Percentiles rank a stretch among this genome's conserved stretches.
phyloP scores from a whole-genome alignment of 1,284 basidiomycete species.

The Cutaneotrichosporon curvatum region DNA sequence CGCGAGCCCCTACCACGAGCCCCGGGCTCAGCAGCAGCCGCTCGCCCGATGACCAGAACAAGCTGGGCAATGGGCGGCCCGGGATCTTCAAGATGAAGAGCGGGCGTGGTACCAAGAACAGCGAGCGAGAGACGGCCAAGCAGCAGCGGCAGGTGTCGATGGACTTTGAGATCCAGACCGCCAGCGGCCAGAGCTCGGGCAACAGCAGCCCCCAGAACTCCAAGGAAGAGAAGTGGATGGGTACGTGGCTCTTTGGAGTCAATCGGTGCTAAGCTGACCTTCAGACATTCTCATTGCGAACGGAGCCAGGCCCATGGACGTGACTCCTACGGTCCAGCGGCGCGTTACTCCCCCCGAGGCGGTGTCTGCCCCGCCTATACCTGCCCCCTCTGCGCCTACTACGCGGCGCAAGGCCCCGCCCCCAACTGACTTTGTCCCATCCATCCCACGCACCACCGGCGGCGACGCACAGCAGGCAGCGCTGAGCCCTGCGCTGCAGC shows the following conservation, averaged over 20 bases:
- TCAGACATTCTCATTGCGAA: conserved; percentile 74
- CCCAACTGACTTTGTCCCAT: no score
- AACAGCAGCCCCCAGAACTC: conserved; percentile 43
- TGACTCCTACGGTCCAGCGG: neutral
- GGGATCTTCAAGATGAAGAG: conserved; percentile 28
- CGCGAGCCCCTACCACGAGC: conserved; percentile 42
- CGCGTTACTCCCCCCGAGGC: neutral
- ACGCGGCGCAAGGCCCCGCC: no score
- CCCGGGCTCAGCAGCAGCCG: neutral
- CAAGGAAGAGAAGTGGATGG: conserved; percentile 42
- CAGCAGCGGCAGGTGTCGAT: conserved; percentile 44
- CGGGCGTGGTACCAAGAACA: conserved; percentile 26
- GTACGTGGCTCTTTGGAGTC: conserved; percentile 18
- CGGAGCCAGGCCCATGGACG: conserved; percentile 54
- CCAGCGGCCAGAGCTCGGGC: conserved; percentile 33
- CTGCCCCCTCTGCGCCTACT: no score
- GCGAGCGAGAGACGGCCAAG: conserved; percentile 33
- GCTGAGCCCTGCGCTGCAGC: no score
- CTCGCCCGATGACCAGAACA: conserved; percentile 44
- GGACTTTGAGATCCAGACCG: conserved; percentile 40
- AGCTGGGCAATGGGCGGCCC: conserved; percentile 54
- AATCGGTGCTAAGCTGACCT: no score
- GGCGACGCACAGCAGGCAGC: no score
- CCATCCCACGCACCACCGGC: no score
- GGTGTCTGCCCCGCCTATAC: no score